These are phyloP conservation scores for Berkeleyomyces rouxiae DNA, from an alignment of 2,329 filamentous ascomycete genomes.

Conservation along the genomic window DNA sequence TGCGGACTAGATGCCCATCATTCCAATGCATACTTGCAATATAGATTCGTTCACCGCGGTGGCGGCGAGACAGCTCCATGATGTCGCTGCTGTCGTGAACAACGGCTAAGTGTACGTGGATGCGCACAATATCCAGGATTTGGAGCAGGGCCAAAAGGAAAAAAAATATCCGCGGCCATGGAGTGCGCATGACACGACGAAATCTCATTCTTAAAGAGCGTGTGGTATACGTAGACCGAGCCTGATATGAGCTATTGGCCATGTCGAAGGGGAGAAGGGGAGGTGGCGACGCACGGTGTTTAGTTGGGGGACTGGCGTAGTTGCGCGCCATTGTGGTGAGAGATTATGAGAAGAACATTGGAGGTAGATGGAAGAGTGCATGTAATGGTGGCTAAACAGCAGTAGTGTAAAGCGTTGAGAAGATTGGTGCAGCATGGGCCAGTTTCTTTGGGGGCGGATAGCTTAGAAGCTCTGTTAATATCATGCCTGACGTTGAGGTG, in stretches of 20 bases:
- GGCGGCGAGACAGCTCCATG: conserved; percentile 15
- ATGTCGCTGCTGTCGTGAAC: conserved; percentile 8
- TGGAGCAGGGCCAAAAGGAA: conserved; percentile 23
- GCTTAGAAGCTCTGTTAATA: neutral
- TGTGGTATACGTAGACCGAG: neutral
- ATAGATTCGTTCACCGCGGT: conserved; percentile 34
- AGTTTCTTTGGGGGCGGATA: neutral
- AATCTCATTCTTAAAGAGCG: conserved; percentile 19
- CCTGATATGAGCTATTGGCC: conserved; percentile 6
- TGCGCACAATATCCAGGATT: conserved; percentile 25
- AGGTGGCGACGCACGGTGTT: conserved; percentile 11
- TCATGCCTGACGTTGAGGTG: neutral
- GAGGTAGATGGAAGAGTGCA: neutral
- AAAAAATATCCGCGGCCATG: conserved; percentile 21
- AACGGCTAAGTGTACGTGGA: conserved; percentile 20
- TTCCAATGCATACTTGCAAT: conserved; percentile 58
- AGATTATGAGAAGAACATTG: neutral
- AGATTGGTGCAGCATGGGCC: neutral
- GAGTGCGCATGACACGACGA: conserved; percentile 24
- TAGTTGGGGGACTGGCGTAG: neutral
- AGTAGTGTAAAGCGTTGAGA: neutral
- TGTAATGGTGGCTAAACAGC: neutral
- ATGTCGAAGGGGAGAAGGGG: conserved; percentile 10
- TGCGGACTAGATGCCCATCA: conserved; percentile 40
- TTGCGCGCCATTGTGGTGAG: conserved; percentile 3